Base-by-base conservation (phyloP, 306 rosid genomes). In the Dryas alaskensis region DNA sequence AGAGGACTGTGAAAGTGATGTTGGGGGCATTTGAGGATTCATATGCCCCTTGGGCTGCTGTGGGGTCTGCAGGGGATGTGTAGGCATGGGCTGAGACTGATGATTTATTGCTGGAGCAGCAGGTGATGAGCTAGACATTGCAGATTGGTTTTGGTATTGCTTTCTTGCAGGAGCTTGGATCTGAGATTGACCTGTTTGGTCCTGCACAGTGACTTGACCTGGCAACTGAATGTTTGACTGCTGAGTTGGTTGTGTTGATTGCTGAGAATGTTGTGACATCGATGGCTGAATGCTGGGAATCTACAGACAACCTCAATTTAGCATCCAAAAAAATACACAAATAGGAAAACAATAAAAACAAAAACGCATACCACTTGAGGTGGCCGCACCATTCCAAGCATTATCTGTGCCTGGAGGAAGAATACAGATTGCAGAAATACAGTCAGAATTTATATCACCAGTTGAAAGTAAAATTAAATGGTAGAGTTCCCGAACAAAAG, bases 311-410 rank as follows among this genome's bases (percentile, higher is more conserved):
- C 19, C 50, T 6, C 53, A 37, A 58, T 44, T 73, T 46, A 70
- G 83, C 67, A 64, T 4, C 57, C 52, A 54, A 48, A 16, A 59
- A 54, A 48, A 52, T 58, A 50, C 11, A 46, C 69, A 37, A 7
- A 69, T 11, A 49, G 11, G 6, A 68, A 73, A 76, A 55, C 58
- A 60, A 31, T 31, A 1, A 48, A 11, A 14, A 25, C 68, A 31
- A 59, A 57, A 68, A 31, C 74, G 17, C 81, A 79, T 82, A 86
- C 97, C 91, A 11, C 80, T 78, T 90, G 92, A 81, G 97, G 93
- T 22, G 97, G 83, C 79, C 90, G 92, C 79, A 92, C 97, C 99
- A 95, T 95, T 76, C 98, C 99, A 69, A 95, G 98, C 98, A 95
- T 95, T 73, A 95, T 92, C 72, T 95, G 99, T 19, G 97, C 99